These are phyloP conservation scores for Coleophoma eucalyptorum DNA, from an alignment of 2,329 filamentous ascomycete genomes.

Conservation along the genomic window DNA sequence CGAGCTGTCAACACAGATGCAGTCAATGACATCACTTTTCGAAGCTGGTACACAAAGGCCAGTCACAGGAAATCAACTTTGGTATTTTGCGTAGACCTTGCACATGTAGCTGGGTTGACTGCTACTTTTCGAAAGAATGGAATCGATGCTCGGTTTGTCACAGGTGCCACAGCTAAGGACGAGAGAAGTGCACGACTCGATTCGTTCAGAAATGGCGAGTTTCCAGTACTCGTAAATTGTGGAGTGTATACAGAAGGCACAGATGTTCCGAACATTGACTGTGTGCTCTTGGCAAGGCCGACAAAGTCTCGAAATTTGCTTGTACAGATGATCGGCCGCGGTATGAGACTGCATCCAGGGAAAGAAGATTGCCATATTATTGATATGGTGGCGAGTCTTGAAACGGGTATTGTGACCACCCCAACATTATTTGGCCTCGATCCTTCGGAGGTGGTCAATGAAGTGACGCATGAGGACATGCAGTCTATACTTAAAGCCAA, in stretches of 20 bases:
- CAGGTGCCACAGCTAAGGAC: constrained; percentile 69
- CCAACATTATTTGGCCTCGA: constrained; percentile 93
- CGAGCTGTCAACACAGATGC: constrained; percentile 75
- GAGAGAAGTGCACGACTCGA: constrained; percentile 68
- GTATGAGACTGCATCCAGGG: constrained; percentile 75
- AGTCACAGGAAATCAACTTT: constrained; percentile 74
- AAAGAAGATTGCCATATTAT: constrained; percentile 93
- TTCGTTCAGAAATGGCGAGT: constrained; percentile 71
- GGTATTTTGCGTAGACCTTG: constrained; percentile 89
- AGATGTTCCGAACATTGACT: constrained; percentile 96
- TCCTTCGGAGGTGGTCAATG: constrained; percentile 70
- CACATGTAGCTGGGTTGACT: constrained; percentile 74
- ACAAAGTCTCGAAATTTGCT: constrained; percentile 91
- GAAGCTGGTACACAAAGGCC: constrained; percentile 80
- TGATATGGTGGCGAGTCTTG: constrained; percentile 87
- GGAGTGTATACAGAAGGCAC: constrained; percentile 97
- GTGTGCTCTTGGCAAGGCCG: constrained; percentile 80
- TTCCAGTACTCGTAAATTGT: constrained; percentile 88
- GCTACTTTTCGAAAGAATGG: constrained; percentile 72
- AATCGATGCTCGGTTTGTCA: constrained; percentile 83
- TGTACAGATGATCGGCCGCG: constrained; percentile 96
- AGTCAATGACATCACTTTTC: constrained; percentile 80
- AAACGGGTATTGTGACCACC: constrained; percentile 81
- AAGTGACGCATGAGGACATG: constrained; percentile 62
- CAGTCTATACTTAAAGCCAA: constrained; percentile 46